Conservation (phyloP, 768 basidiomycete species). For the Lactarius akahatsu region DNA sequence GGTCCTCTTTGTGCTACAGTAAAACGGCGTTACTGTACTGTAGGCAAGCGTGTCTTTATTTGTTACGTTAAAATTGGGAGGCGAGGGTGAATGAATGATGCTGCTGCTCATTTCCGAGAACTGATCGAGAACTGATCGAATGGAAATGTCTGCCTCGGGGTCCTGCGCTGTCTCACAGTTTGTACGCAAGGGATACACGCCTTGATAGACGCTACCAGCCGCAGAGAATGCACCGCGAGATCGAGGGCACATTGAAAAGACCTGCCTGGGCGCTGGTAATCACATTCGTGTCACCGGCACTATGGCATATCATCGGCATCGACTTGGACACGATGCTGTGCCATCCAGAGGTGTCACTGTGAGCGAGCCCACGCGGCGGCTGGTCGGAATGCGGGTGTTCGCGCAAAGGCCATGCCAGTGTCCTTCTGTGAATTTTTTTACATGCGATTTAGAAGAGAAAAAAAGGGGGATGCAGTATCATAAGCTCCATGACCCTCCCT, state of each 20-base stretch:
- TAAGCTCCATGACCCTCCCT: constrained; percentile 12
- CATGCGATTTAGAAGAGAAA: background rate
- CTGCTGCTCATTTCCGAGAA: too few relatives aligned
- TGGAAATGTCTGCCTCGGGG: too few relatives aligned
- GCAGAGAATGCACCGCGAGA: constrained; percentile 43
- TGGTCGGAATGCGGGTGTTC: constrained; percentile 50
- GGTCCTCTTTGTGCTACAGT: too few relatives aligned
- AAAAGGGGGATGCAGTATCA: background rate
- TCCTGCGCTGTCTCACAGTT: constrained; percentile 47
- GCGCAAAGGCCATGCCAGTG: constrained; percentile 53
- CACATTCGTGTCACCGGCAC: too few relatives aligned
- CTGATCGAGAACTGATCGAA: too few relatives aligned
- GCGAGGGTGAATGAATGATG: too few relatives aligned
- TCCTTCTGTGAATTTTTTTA: constrained; percentile 42
- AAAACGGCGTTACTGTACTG: too few relatives aligned
- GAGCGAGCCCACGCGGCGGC: constrained; percentile 62
- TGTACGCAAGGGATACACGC: background rate
- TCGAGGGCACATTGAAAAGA: constrained; percentile 59
- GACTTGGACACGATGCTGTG: too few relatives aligned
- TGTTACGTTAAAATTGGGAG: too few relatives aligned
- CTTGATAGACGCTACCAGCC: too few relatives aligned
- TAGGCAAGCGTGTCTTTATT: too few relatives aligned
- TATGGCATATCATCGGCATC: too few relatives aligned
- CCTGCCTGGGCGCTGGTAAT: constrained; percentile 65
- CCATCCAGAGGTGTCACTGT: constrained; percentile 34